Evolutionary conservation across 2,329 filamentous ascomycete genomes (phyloP).

Genomic region (Fusarium sambucinum): DNA sequence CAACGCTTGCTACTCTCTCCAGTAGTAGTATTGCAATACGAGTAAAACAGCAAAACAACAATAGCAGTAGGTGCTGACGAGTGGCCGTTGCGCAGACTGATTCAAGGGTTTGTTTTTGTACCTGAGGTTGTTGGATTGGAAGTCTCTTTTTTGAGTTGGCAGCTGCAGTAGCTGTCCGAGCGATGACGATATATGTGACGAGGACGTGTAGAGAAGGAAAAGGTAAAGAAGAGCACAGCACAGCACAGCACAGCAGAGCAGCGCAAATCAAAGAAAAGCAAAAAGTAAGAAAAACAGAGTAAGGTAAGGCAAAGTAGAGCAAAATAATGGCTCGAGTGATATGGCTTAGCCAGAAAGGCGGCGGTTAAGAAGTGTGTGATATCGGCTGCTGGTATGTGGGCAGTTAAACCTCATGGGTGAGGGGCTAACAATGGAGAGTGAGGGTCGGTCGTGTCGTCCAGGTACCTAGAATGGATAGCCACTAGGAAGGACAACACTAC

Average conservation of each 20-base stretch:
- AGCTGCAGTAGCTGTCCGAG: slow-evolving; percentile 20
- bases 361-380: slow-evolving; percentile 44
- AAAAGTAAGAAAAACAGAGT: not conserved
- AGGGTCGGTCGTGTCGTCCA: slow-evolving; percentile 35
- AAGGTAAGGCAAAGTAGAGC: slow-evolving; percentile 6
- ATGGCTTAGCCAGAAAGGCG: slow-evolving; percentile 34
- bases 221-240: not conserved
- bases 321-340: slow-evolving; percentile 18
- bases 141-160: slow-evolving; percentile 21
- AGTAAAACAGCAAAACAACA: not conserved
- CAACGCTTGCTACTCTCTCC: slow-evolving; percentile 23
- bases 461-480: slow-evolving; percentile 10
- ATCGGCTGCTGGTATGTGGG: slow-evolving; percentile 42
- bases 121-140: slow-evolving; percentile 25
- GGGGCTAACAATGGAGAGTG: slow-evolving; percentile 42
- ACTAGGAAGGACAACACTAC: not conserved
- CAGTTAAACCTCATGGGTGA: slow-evolving; percentile 47
- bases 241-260: not conserved
- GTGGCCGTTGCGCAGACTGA: slow-evolving; percentile 22
- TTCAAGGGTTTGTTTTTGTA: slow-evolving; percentile 35
- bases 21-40: too few species aligned
- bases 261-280: not conserved
- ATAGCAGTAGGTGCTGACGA: slow-evolving; percentile 17
- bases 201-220: not conserved
- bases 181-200: slow-evolving; percentile 27